A percentile compares a stretch with the other conserved stretches of the same genome.
Evolutionary conservation across 2,329 filamentous ascomycete species (phyloP).

Genomic region (Apiospora malaysiana): DNA sequence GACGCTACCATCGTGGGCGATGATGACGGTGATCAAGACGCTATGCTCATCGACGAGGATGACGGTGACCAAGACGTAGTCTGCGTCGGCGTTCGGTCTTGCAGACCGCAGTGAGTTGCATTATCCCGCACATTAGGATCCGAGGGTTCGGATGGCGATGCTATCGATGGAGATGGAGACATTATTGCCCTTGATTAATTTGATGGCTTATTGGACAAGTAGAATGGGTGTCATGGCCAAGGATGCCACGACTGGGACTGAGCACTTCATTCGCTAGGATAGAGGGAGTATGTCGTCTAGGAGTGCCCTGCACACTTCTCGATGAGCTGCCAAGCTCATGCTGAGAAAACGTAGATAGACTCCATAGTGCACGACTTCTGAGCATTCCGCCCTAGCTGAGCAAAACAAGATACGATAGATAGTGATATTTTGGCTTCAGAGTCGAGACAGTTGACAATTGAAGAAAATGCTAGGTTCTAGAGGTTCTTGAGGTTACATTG

Average conservation of each 20-base stretch:
- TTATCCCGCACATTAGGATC: neutral
- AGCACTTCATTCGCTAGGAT: neutral
- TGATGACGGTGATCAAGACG: neutral
- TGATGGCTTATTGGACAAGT: neutral
- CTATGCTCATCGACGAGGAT: neutral
- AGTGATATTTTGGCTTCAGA: too few relatives aligned
- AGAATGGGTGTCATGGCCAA: neutral
- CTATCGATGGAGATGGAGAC: neutral
- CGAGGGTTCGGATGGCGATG: neutral
- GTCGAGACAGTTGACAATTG: neutral
- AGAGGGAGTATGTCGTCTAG: neutral
- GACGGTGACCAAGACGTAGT: too few relatives aligned
- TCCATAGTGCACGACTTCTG: neutral
- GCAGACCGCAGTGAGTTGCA: neutral
- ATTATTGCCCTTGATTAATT: neutral
- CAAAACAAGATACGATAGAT: neutral
- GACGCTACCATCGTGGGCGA: neutral
- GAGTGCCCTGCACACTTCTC: neutral
- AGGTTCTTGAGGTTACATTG: neutral
- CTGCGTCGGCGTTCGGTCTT: neutral
- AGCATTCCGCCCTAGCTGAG: neutral
- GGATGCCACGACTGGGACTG: neutral
- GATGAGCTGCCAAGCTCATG: neutral
- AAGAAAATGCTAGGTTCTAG: constrained; percentile 3
- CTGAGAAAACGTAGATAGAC: neutral